phyloP scores from a whole-genome alignment of 2,329 filamentous ascomycete genomes.

The Claviceps digitariae region DNA sequence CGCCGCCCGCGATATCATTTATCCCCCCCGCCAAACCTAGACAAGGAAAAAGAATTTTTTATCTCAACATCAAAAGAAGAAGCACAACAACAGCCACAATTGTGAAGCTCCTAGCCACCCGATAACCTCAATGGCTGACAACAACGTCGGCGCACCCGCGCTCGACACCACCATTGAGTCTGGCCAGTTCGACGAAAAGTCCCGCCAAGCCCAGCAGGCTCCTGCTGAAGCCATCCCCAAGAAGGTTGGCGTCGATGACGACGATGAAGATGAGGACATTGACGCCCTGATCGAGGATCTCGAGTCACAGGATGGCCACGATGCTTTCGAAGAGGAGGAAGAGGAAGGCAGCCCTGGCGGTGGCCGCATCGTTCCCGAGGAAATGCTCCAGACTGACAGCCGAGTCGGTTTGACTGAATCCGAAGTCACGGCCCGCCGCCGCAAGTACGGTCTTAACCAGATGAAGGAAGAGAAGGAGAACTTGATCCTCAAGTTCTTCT shows the following conservation, averaged over 20 bases:
- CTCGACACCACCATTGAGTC: conserved; percentile 52
- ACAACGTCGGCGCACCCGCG: conserved; percentile 38
- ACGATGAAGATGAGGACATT: conserved; percentile 66
- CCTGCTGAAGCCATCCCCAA: conserved; percentile 21
- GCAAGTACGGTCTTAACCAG: conserved; percentile 71
- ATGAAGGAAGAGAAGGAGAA: conserved; percentile 91
- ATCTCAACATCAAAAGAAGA: conserved; percentile 1
- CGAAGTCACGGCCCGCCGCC: conserved; percentile 50
- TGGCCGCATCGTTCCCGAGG: conserved; percentile 54
- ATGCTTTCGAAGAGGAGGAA: conserved; percentile 49
- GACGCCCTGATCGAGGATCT: conserved; percentile 79
- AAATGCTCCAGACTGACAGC: conserved; percentile 65
- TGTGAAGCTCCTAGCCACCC: neutral
- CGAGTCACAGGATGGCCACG: conserved; percentile 64
- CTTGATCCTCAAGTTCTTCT: conserved; percentile 65
- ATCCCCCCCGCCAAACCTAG: conserved; percentile 1
- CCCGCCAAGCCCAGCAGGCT: conserved; percentile 15
- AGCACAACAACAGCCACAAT: neutral
- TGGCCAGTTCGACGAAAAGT: conserved; percentile 53
- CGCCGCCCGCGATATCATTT: neutral
- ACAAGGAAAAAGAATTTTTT: neutral
- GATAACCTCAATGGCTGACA: conserved; percentile 36
- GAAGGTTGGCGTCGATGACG: conserved; percentile 42
- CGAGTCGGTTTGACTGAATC: conserved; percentile 56
- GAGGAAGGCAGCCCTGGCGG: conserved; percentile 32